Base-by-base conservation (phyloP, 163 green algal genomes). In the Coccomyxa subellipsoidea region DNA sequence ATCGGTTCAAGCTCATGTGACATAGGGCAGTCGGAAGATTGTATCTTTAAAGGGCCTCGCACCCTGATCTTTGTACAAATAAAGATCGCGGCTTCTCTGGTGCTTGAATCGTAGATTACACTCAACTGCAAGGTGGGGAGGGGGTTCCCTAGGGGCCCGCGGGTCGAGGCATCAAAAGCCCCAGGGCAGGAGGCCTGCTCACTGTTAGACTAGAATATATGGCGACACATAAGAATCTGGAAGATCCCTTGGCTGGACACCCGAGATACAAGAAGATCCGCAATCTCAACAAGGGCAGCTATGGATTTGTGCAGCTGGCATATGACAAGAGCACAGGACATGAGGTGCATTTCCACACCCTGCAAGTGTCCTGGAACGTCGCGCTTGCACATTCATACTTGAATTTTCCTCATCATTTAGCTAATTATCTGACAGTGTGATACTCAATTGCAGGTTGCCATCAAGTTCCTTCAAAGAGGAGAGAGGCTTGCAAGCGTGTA, bases 261-360 rank as follows among this genome's bases (percentile, higher is more conserved):
- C 38, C 66, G 23, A 75, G 75, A 25, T 94, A 93, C 40, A 77
- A 84, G 47, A 90, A 91, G 77, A 89, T 95, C 12, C 34, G 73
- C 9, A 59, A 85, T 34, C 38, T 88, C 36, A 79, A 81, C 36
- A 40, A 77, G 31, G 86, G 86, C 36, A 87, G 69, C 37, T 90
- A 84, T 31, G 86, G 86, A 35, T 84, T 88, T 76, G 84, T 87
- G 2, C 77, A 81, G 77, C 47, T 81, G 18, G 77, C 77, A 21
- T 31, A 31, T 29, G 77, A 81, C 18, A 81, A 71, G 12, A 15
- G n/a, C 9, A 80, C 78, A 70, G 54, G 75, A 25, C 15, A 69
- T 35, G 75, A 79, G 75, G 75, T 79, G n/a, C 18, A 37, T 59
- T 59, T 8, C 47, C 23, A 18, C 47, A 59, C 47, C 23, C 47